Base-by-base conservation (phyloP, 768 basidiomycete genomes). In the Rhizopogon vinicolor region DNA sequence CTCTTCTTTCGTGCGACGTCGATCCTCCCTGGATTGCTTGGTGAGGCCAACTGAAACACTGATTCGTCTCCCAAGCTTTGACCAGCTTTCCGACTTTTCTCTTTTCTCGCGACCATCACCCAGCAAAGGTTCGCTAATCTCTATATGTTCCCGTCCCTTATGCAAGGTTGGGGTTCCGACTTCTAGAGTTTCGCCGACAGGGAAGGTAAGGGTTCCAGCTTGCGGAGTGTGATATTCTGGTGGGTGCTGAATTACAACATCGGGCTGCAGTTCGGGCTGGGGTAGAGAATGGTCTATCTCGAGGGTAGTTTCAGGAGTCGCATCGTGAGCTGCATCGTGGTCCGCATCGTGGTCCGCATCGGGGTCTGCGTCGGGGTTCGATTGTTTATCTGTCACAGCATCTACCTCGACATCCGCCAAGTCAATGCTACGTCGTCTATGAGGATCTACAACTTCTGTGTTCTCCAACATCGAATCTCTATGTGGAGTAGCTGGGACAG, bases 1-100 rank as follows among this genome's bases (percentile, higher is more conserved):
- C 49, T 73, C 76, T 33, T 66, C 68, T 63, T 70, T 72, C 25
- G 60, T 54, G 6, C 63, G 62, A 40, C 67, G 53, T 41, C 61
- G 22, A 49, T 61, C 55, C 48, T 70, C 61, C 60, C 63, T 66
- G 58, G 64, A 63, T 65, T 60, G 49, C 60, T 66, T 68, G 49
- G 64, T 56, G 46, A 83, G 67, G 28, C 80, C 77, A 53, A 88
- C 79, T 5, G 78, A 76, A 58, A 83, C 69, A 61, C 83, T 87
- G 53, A 89, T 78, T 56, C 87, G 73, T 61, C 84, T 73, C 12
- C 86, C 79, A 41, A 89, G 60, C 64, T 82, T 86, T n/a, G 78
- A 73, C 87, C 87, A 89, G 29, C 73, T 69, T 25, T 75, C 72
- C 41, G 74, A 76, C 62, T 72, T 78, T 44, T 69, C 70, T 28